Evolutionary conservation across 441 rosid genomes (phyloP).

Genomic region (Theobroma grandiflorum): DNA sequence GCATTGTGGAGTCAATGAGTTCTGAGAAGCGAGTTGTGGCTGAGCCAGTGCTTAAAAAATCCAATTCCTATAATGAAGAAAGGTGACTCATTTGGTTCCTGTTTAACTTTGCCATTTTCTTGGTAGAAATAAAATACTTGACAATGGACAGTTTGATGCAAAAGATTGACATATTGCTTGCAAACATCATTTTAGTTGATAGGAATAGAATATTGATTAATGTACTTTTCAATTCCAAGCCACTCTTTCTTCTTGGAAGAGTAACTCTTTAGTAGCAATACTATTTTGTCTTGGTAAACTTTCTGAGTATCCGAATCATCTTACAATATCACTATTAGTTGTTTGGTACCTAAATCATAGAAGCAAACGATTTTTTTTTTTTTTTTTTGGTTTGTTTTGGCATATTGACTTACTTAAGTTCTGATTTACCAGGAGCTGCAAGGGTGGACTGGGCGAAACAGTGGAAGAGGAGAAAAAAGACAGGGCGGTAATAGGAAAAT

Average conservation of each 20-base stretch:
- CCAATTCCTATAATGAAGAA: slow-evolving; percentile 82
- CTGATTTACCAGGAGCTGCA: slow-evolving; percentile 45
- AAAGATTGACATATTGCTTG: not conserved
- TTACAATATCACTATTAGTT: no score
- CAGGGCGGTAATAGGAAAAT: slow-evolving; percentile 51
- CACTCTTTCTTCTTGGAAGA: no score
- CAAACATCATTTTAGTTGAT: not conserved
- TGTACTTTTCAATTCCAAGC: no score
- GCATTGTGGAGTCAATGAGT: slow-evolving; percentile 72
- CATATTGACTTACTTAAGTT: not conserved
- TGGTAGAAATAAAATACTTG: not conserved
- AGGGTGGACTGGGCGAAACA: slow-evolving; percentile 31
- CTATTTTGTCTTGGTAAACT: no score
- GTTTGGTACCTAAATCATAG: no score
- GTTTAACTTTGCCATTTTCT: not conserved
- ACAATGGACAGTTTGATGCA: no score
- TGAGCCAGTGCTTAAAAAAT: slow-evolving; percentile 57
- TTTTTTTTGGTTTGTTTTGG: not conserved
- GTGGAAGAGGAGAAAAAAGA: slow-evolving; percentile 39
- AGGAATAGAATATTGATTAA: no score
- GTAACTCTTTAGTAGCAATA: no score
- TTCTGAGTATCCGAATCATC: no score
- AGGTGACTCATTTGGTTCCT: slow-evolving; percentile 49
- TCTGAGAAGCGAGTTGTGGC: slow-evolving; percentile 48
- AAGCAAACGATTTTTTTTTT: not conserved